Base-by-base conservation (phyloP, 2,329 filamentous ascomycete genomes). In the Sarocladium strictum region DNA sequence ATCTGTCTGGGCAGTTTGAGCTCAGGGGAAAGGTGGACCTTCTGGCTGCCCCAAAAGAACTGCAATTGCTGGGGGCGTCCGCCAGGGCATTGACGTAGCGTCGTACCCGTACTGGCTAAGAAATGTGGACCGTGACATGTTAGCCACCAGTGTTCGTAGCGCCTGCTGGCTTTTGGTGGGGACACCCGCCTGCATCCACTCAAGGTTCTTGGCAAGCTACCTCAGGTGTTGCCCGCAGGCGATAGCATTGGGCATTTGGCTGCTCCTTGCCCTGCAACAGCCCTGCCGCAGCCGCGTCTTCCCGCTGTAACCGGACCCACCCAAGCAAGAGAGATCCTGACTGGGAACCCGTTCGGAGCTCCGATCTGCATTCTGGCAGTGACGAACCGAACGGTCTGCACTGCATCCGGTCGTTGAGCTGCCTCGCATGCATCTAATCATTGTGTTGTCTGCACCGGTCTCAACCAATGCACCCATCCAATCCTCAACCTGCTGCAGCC, bases 171-270 rank as follows among this genome's bases (percentile, higher is more conserved):
- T 21, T 47, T 29, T 51, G 47, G 47, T 51, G 47, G 47, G 47
- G 47, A 35, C 47, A 51, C n/a, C 47, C 47, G 26, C n/a, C 17
- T n/a, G 26, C 15, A 32, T 49, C 43, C 43, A 49, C 43, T 49
- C 40, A 43, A 43, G n/a, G 40, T 24, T 15, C 17, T 6, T 19
- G 17, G 6, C n/a, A 12, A 19, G n/a, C n/a, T n/a, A n/a, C n/a
- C n/a, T n/a, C n/a, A n/a, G n/a, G n/a, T n/a, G n/a, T n/a, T n/a
- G n/a, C 35, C 9, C 12, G 15, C 7, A 38, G n/a, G n/a, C 35
- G 5, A 5, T 5, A 38, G 35, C 35, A 38, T 19, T n/a, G 35
- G 35, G 35, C 15, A 9, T 5, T 5, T 19, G 35, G 12, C 35
- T 38, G 35, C 12, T 19, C 35, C 12, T 38, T 38, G 35, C 43